Base-by-base conservation (phyloP, 257 asterid species). In the Cynanchum wilfordii region DNA sequence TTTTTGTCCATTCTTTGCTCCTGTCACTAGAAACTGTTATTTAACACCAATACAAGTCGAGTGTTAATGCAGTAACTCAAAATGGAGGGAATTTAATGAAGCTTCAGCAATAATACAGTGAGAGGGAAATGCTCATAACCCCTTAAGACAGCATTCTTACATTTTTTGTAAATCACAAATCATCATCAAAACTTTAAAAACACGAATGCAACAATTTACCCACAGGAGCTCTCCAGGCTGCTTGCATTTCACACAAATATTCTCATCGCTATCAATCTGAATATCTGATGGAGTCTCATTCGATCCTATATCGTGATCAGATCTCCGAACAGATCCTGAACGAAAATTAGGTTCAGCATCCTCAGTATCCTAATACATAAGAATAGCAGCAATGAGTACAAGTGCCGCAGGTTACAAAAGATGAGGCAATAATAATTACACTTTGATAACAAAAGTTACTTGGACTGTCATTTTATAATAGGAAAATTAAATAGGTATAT, bases 191-290 rank as follows among this genome's bases (percentile, higher is more conserved):
- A 30, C 22, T 38, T 30, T 74, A 47, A 76, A 77, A 68, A 82
- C 74, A 75, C n/a, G 58, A 81, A 65, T 33, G 70, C 76, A 78
- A 81, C 76, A 76, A 78, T 82, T 85, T 84, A 89, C 97, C 80
- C 91, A 91, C 97, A 83, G 81, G 86, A 84, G 88, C 82, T 90
- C 81, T 82, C 87, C 88, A 73, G 64, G 84, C 74, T 78, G 80
- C 79, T 71, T 81, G 96, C 97, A 86, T 63, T 79, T 71, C 76
- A 75, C 65, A 64, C 90, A 87, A 73, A 83, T 75, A 51, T 74
- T 81, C 77, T 74, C 79, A 8, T 24, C 50, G 24, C 70, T 75
- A 72, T 79, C 82, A 66, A 40, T 78, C 82, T 63, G 78, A 75
- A 64, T 50, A 78, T 80, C 81, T 79, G 80, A 78, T 70, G 24